Evolutionary conservation across 169 alveolate species (phyloP), one percentile per base, ranked within the genome.

Genomic region (Babesia bigemina): DNA sequence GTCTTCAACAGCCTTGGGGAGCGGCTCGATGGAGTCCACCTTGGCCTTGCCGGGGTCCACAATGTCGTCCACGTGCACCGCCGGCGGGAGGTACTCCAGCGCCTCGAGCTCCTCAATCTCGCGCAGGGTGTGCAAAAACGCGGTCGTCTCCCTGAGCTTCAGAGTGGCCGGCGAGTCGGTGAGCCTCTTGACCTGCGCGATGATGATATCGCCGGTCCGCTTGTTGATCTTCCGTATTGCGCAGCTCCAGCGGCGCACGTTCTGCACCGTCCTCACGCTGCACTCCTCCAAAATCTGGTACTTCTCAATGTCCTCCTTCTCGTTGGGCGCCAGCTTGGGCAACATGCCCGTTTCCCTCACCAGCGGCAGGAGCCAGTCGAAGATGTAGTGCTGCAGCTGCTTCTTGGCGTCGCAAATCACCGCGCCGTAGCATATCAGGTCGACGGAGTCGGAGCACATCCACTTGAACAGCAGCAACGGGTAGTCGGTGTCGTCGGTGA

Each of bases 161-260:
- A 86, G 60, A 19, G 93, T 62, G 28, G 92, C 90, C 12, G 93
- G 93, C 44, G 92, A 79, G 63, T 85, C 92, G 14, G 72, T 47
- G 11, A 45, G 57, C 9, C 91, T 52, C 76, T 86, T 86, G 21
- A 75, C 79, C 72, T 91, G 95, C 12, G 91, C 83, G 21, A 91
- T 86, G 57, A 91, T 90, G 52, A 91, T 87, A 58, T 91, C 95
- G 21, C 95, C 95, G 17, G 95, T 79, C n/a, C 75, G 73, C 52
- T 90, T 91, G 78, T 91, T 91, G 24, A 91, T 91, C 70, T 91
- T 91, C 74, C 86, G 70, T 49, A 91, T 91, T 17, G 95, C 93
- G 58, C 94, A 90, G 60, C 91, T 79, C 94, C 94, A 91, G 45
- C 95, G 79, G 33, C 95, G 70, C 50, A 91, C 93, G 69, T 90